phyloP scores from a whole-genome alignment of 164 flowering plant genomes.

The Tetrastigma voinierianum region DNA sequence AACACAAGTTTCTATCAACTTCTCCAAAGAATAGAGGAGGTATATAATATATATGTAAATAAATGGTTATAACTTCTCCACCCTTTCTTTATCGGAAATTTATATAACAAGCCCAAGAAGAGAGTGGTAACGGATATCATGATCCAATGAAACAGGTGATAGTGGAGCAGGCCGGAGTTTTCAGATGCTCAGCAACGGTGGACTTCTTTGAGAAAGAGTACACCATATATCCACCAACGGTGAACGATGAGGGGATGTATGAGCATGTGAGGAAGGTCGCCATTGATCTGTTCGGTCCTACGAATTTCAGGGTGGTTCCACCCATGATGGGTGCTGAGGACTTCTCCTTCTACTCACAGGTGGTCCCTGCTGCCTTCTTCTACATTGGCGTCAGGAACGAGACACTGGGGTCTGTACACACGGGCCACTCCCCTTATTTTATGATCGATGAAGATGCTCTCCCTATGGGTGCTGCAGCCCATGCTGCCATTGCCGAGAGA shows the following conservation, averaged over 20 bases:
- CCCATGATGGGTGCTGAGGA: conserved; percentile 94
- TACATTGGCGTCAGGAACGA: conserved; percentile 79
- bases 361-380: conserved; percentile 76
- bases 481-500: conserved; percentile 81
- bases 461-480: conserved; percentile 75
- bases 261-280: conserved; percentile 67
- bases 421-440: conserved; percentile 81
- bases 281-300: conserved; percentile 50
- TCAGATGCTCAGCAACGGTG: conserved; percentile 66
- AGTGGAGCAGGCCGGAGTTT: conserved; percentile 69
- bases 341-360: conserved; percentile 82
- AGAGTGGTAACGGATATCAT: no score
- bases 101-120: no score
- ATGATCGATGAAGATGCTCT: conserved; percentile 79
- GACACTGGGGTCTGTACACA: conserved; percentile 58
- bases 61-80: no score
- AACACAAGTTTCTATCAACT: conserved; percentile 55
- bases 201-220: conserved; percentile 67
- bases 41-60: conserved; percentile 23
- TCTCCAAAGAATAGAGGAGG: conserved; percentile 67
- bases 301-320: conserved; percentile 44
- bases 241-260: conserved; percentile 66
- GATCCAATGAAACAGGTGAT: conserved; percentile 50
- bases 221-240: conserved; percentile 70
- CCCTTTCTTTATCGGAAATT: no score